Conservation (phyloP, 208 protist genomes). For the Trypanosoma cruzi region DNA sequence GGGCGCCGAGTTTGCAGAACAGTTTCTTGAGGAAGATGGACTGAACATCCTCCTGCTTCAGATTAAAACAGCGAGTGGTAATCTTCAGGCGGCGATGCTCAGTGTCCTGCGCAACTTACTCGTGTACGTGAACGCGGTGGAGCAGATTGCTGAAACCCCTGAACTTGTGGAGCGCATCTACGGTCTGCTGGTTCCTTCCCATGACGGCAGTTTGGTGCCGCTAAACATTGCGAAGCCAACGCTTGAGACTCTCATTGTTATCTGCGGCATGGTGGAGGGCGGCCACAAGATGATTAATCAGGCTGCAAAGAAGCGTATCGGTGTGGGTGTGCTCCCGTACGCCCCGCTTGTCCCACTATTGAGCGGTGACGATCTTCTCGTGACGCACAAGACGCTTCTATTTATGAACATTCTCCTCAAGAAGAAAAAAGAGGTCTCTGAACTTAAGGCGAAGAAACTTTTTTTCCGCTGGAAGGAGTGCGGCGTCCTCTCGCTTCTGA, state of each 20-base stretch:
- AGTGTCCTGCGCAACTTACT: slow-evolving; percentile 32
- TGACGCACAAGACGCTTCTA: slow-evolving; percentile 33
- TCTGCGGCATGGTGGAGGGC: slow-evolving; percentile 30
- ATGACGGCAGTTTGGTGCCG: slow-evolving; percentile 15
- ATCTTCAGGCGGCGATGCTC: slow-evolving; percentile 31
- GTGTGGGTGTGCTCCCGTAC: slow-evolving; percentile 30
- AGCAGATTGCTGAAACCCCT: slow-evolving; percentile 36
- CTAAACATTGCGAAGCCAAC: slow-evolving; percentile 38
- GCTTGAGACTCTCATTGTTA: slow-evolving; percentile 45
- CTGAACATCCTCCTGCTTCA: slow-evolving; percentile 30
- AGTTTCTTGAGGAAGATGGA: slow-evolving; percentile 41
- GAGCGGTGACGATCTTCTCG: slow-evolving; percentile 25
- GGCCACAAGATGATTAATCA: slow-evolving; percentile 37
- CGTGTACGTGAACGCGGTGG: slow-evolving; percentile 43
- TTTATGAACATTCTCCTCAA: slow-evolving; percentile 45
- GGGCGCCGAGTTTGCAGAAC: slow-evolving; percentile 34
- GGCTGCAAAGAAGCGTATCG: slow-evolving; percentile 33
- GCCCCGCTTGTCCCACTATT: slow-evolving; percentile 33
- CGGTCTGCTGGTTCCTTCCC: slow-evolving; percentile 28
- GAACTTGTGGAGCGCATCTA: slow-evolving; percentile 41
- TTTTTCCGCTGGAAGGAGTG: slow-evolving; percentile 40
- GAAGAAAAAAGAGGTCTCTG: slow-evolving; percentile 30
- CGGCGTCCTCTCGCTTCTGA: slow-evolving; percentile 23
- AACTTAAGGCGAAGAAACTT: slow-evolving; percentile 36
- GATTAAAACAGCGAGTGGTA: slow-evolving; percentile 28